Conservation (phyloP, 108 stramenopile species). For the Skeletonema grethae region DNA sequence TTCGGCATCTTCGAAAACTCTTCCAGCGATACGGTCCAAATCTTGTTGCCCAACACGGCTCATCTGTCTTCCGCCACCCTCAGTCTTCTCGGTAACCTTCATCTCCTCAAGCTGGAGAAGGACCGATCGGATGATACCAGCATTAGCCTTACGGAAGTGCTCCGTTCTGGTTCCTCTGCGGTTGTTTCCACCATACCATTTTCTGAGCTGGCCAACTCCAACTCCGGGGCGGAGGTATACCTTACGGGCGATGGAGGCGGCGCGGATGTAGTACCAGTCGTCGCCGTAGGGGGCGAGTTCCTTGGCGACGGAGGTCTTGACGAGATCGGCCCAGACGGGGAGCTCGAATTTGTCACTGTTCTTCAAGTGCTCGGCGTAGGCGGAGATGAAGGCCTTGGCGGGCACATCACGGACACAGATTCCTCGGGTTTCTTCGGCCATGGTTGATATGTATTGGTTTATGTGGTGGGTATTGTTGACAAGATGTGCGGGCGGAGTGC, state of each 20-base stretch:
- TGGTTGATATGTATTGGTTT: constrained; percentile 16
- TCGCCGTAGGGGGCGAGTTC: constrained; percentile 98
- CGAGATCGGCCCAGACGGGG: constrained; percentile 97
- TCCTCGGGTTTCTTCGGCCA: constrained; percentile 86
- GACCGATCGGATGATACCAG: constrained; percentile 95
- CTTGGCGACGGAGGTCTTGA: constrained; percentile 98
- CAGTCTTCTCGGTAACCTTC: constrained; percentile 92
- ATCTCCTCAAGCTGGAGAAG: constrained; percentile 93
- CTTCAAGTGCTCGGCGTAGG: constrained; percentile 98
- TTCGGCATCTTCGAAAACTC: constrained; percentile 79
- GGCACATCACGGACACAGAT: constrained; percentile 92
- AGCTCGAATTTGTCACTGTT: constrained; percentile 98
- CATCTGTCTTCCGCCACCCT: constrained; percentile 86
- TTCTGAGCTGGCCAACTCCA: constrained; percentile 95
- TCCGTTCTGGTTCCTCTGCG: constrained; percentile 90
- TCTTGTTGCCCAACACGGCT: constrained; percentile 98
- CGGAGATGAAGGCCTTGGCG: constrained; percentile 87
- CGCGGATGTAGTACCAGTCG: constrained; percentile 99
- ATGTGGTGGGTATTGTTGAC: not conserved
- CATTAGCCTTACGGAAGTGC: constrained; percentile 92
- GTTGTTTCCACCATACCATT: constrained; percentile 96
- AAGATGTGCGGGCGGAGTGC: not conserved
- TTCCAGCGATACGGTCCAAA: constrained; percentile 98
- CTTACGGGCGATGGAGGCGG: constrained; percentile 98
- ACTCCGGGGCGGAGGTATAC: constrained; percentile 97